A percentile compares a stretch with the other conserved stretches of the same genome.
phyloP scores from a whole-genome alignment of 2,329 filamentous ascomycete species.

The Alternaria triticimaculans region DNA sequence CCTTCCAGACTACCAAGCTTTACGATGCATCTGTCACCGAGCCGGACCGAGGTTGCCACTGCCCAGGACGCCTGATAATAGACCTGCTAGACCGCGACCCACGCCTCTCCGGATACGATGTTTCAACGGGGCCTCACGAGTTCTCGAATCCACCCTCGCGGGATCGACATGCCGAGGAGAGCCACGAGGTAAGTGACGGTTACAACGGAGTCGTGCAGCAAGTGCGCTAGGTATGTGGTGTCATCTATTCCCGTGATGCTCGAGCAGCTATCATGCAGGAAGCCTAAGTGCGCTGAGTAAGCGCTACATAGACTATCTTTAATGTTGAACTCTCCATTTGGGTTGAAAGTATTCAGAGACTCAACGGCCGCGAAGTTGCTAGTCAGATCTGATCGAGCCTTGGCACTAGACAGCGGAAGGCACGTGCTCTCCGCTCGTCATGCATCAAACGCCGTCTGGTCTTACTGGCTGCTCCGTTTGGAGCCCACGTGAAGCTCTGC shows the following conservation, averaged over 20 bases:
- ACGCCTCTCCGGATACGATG: conserved; percentile 12
- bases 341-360: neutral
- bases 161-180: conserved; percentile 17
- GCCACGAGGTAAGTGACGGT: conserved; percentile 25
- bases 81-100: conserved; percentile 16
- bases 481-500: neutral
- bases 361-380: neutral
- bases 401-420: conserved; percentile 8
- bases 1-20: conserved; percentile 15
- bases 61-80: neutral
- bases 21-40: neutral
- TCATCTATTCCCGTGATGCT: conserved; percentile 12
- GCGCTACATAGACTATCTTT: neutral
- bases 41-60: neutral
- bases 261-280: conserved; percentile 3
- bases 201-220: conserved; percentile 26
- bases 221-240: conserved; percentile 20
- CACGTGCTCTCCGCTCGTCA: conserved; percentile 17
- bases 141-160: neutral
- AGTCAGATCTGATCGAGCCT: neutral
- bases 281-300: neutral
- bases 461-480: conserved; percentile 14
- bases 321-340: neutral
- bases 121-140: conserved; percentile 9
- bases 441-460: conserved; percentile 7